Conservation (phyloP, 495 filamentous ascomycete genomes). For the Sabuloglossum arenarium region DNA sequence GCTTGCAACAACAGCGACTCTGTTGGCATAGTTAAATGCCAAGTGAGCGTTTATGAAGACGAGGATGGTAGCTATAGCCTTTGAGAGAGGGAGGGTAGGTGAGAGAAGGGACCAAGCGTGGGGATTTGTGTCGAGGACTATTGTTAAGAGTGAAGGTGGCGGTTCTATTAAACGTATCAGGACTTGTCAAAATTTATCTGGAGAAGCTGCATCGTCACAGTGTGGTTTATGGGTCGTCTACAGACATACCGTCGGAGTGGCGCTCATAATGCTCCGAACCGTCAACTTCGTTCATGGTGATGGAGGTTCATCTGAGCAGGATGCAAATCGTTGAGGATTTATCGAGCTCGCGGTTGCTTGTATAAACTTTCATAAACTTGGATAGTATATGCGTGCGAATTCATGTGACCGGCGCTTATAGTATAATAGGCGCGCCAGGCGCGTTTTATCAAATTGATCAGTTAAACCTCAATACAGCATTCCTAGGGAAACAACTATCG, state of each 20-base stretch:
- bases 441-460: background rate
- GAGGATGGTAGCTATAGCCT: constrained; percentile 73
- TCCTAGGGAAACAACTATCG: background rate
- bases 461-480: background rate
- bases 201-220: background rate
- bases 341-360: background rate
- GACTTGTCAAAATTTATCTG: background rate
- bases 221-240: background rate
- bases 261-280: constrained; percentile 67
- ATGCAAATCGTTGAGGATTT: background rate
- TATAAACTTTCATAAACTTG: no score
- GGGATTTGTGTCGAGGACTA: constrained; percentile 92
- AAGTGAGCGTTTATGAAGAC: constrained; percentile 95
- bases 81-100: constrained; percentile 57
- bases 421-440: background rate
- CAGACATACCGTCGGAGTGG: constrained; percentile 26
- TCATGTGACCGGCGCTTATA: background rate
- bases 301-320: constrained; percentile 6
- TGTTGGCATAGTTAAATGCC: constrained; percentile 77
- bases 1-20: constrained; percentile 78
- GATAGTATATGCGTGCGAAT: background rate
- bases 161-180: constrained; percentile 25
- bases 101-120: constrained; percentile 73
- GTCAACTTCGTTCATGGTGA: constrained; percentile 71
- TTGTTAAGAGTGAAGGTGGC: constrained; percentile 67